Evolutionary conservation across 2,329 filamentous ascomycete species (phyloP), one percentile per base, ranked within the genome.

Genomic region (Knufia petricola): DNA sequence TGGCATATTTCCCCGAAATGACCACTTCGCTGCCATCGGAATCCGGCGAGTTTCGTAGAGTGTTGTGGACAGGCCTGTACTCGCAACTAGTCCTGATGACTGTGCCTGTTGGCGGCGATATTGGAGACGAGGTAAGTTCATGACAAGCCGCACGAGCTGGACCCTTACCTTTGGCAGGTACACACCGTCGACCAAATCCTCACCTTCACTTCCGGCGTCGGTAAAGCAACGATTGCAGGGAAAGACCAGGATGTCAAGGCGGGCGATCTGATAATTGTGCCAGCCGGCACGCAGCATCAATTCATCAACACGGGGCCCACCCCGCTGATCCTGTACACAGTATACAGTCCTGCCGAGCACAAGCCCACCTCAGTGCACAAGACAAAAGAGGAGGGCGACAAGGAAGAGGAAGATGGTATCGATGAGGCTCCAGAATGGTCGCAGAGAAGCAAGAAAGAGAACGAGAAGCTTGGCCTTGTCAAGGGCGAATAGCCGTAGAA

Each of bases 121-220:
- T 83, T 55, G 78, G 79, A n/a, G 78, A 82, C 46, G 78, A 82
- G 64, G 78, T 80, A 51, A 4, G 59, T 50, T 26, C 24, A 9
- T 48, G 26, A 3, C 24, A 32, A 12, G 8, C 34, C 42, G 20
- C 15, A n/a, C 42, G 12, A 28, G 4, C 31, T 15, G 19, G 26
- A 17, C 32, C n/a, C 39, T 17, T 9, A 46, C 41, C 15, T n/a
- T 48, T 26, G 8, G 15, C 24, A 56, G 48, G 50, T 50, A 66
- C 79, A 82, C 60, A 76, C 74, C 0, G 78, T 82, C 31, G 79
- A 83, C 53, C 79, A 83, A 55, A 76, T 79, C 48, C 66, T 84
- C 10, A 78, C 80, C 10, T 82, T 83, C 63, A 83, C 78, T 0
- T 75, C 72, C 4, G 79, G 79, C 10, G 67, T 64, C 9, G 78